These are phyloP conservation scores for Phytophthora fragariae DNA, from an alignment of 352 stramenopile genomes.

Conservation along the genomic window DNA sequence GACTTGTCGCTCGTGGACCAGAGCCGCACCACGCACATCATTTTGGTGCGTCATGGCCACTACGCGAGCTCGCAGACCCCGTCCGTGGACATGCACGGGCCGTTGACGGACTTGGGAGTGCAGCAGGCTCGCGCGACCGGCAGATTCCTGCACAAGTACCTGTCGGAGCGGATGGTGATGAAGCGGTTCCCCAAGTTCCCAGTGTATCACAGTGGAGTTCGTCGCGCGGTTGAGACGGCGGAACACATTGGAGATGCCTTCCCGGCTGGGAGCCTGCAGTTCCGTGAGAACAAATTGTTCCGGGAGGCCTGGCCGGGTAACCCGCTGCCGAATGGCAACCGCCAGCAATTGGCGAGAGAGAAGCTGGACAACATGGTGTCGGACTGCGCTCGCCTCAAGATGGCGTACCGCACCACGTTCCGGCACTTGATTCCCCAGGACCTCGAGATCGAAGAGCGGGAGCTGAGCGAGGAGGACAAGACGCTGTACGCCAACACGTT, in stretches of 20 bases:
- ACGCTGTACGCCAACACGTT: conserved; percentile 60
- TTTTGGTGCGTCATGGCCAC: conserved; percentile 75
- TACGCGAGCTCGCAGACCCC: conserved; percentile 60
- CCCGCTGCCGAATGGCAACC: conserved; percentile 68
- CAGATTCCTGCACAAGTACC: conserved; percentile 59
- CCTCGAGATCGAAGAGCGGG: conserved; percentile 52
- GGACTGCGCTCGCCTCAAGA: conserved; percentile 67
- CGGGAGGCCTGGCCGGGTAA: conserved; percentile 75
- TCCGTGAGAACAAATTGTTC: conserved; percentile 76
- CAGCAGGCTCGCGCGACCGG: conserved; percentile 58
- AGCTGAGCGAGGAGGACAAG: conserved; percentile 61
- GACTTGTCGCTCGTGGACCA: conserved; percentile 69
- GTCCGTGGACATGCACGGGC: conserved; percentile 59
- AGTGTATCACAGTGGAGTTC: conserved; percentile 67
- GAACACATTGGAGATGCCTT: conserved; percentile 54
- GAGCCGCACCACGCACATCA: conserved; percentile 71
- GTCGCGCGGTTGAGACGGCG: conserved; percentile 61
- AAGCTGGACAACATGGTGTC: conserved; percentile 82
- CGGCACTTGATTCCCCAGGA: conserved; percentile 73
- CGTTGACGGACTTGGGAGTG: conserved; percentile 63
- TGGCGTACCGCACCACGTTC: conserved; percentile 74
- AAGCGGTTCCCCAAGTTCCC: conserved; percentile 68
- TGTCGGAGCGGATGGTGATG: conserved; percentile 53
- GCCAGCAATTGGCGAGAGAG: conserved; percentile 66
- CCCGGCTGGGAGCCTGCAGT: conserved; percentile 37